Evolutionary conservation across 148 eudicot genomes (phyloP).

Genomic region (Drosera capensis): DNA sequence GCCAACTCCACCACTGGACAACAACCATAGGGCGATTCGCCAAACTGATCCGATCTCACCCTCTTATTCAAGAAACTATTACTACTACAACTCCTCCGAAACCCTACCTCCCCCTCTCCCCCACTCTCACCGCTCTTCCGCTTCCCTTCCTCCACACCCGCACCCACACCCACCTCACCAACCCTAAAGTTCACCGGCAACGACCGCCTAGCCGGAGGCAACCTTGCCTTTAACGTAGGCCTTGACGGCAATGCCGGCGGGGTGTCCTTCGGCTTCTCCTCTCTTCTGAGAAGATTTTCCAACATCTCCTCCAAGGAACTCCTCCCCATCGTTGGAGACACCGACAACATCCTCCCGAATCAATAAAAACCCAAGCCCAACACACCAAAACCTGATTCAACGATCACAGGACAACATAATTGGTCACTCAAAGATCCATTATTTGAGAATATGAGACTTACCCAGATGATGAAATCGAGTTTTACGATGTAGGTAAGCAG

Average conservation of each 20-base stretch:
- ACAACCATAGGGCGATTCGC: conserved; percentile 42
- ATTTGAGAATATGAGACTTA: too few species aligned
- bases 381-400: too few species aligned
- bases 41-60: conserved; percentile 21
- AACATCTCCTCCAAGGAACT: conserved; percentile 90
- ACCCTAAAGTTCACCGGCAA: conserved; percentile 37
- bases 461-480: too few species aligned
- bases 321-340: conserved; percentile 31
- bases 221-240: conserved; percentile 56
- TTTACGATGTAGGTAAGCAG: too few species aligned
- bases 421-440: too few species aligned
- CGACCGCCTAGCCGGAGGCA: conserved; percentile 34
- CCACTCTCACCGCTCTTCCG: not conserved
- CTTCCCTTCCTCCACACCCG: conserved; percentile 1
- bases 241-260: conserved; percentile 80
- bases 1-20: conserved; percentile 4
- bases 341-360: conserved; percentile 51
- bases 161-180: not conserved
- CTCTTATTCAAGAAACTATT: conserved; percentile 49
- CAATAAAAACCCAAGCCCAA: too few species aligned
- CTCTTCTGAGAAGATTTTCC: conserved; percentile 45
- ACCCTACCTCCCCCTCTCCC: not conserved
- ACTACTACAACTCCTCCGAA: conserved; percentile 8
- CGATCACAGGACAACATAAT: too few species aligned
- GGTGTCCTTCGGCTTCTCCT: conserved; percentile 44